phyloP scores from a whole-genome alignment of 306 rosid genomes.

The Astragalus membranaceus region DNA sequence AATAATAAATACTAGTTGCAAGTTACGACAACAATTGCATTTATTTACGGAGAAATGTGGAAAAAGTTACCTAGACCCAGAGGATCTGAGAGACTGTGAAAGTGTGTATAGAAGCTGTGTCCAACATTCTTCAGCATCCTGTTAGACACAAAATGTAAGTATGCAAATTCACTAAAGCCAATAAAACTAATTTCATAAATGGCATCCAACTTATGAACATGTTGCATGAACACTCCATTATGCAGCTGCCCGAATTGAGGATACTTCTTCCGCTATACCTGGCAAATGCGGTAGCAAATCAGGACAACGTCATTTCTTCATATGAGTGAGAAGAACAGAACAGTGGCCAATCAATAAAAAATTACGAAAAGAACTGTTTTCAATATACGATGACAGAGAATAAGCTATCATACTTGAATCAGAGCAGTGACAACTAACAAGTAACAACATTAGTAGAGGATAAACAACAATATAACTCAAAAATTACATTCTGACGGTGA shows the following conservation, averaged over 20 bases:
- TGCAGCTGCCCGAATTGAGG: conserved; percentile 98
- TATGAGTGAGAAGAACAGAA: too few species aligned
- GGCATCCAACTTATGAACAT: conserved; percentile 41
- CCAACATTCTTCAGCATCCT: conserved; percentile 99
- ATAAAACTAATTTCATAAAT: conserved; percentile 10
- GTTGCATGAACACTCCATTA: conserved; percentile 89
- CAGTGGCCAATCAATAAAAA: too few species aligned
- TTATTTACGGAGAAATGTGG: not conserved
- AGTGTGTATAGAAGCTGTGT: conserved; percentile 91
- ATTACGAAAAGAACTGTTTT: too few species aligned
- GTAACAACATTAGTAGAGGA: too few species aligned
- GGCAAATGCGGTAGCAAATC: conserved; percentile 26
- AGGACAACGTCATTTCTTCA: not conserved
- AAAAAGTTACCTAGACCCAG: conserved; percentile 67
- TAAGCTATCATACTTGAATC: too few species aligned
- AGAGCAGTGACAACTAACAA: too few species aligned
- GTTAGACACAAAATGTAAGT: conserved; percentile 18
- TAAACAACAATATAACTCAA: too few species aligned
- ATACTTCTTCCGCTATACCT: conserved; percentile 87
- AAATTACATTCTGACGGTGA: too few species aligned
- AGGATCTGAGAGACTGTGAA: conserved; percentile 78
- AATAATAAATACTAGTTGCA: not conserved
- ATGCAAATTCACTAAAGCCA: conserved; percentile 5
- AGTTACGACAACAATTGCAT: conserved; percentile 1
- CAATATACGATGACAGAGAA: too few species aligned